phyloP scores from a whole-genome alignment of 2,329 filamentous ascomycete genomes.

The Diplodia corticola region DNA sequence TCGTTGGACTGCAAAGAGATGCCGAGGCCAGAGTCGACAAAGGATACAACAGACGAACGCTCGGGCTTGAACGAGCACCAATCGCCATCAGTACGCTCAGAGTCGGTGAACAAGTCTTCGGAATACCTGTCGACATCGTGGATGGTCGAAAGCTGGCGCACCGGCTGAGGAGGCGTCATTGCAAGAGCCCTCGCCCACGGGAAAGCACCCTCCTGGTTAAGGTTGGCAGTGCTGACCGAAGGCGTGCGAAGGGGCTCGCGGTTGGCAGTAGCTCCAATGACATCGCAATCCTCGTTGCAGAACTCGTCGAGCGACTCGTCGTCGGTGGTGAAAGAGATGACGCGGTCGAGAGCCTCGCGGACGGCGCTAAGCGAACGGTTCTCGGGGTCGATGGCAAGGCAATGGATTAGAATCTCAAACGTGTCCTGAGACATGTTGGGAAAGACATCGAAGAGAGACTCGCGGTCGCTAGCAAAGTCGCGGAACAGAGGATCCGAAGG shows the following conservation, averaged over 20 bases:
- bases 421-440: constrained; percentile 98
- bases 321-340: constrained; percentile 88
- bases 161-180: constrained; percentile 66
- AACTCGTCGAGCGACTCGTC: constrained; percentile 93
- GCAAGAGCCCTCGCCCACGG: constrained; percentile 93
- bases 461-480: constrained; percentile 90
- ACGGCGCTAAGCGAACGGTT: constrained; percentile 81
- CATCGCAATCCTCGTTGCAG: constrained; percentile 73
- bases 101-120: constrained; percentile 83
- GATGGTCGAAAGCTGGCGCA: constrained; percentile 84
- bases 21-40: constrained; percentile 79
- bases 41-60: constrained; percentile 79
- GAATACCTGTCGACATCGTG: constrained; percentile 75
- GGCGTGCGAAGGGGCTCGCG: constrained; percentile 94
- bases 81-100: constrained; percentile 62
- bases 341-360: constrained; percentile 74
- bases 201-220: constrained; percentile 77
- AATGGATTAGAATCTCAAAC: constrained; percentile 87
- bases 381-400: constrained; percentile 85
- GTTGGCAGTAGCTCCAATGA: constrained; percentile 78
- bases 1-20: constrained; percentile 70
- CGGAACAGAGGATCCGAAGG: constrained; percentile 89
- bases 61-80: constrained; percentile 78
- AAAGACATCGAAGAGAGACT: constrained; percentile 96
- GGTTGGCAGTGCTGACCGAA: constrained; percentile 82